A percentile compares a stretch with the other conserved stretches of the same genome.
Evolutionary conservation across 2,329 filamentous ascomycete species (phyloP).

Genomic region (Pleoardoris graminearum): DNA sequence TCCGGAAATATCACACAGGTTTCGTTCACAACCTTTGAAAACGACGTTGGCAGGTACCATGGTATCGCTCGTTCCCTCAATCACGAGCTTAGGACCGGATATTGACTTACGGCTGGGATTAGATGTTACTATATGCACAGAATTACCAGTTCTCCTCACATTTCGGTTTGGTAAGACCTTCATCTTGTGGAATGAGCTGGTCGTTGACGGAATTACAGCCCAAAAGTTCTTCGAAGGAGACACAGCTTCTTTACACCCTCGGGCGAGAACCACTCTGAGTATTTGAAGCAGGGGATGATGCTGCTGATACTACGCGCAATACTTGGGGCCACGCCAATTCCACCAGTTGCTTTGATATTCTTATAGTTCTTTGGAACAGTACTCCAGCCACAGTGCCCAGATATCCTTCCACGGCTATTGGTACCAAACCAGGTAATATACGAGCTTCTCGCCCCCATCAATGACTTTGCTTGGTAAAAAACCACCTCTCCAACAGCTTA

Average conservation of each 20-base stretch:
- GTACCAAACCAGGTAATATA: too few relatives aligned
- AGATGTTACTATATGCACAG: not conserved
- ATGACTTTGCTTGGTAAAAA: too few relatives aligned
- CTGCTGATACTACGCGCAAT: not conserved
- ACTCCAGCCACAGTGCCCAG: constrained; percentile 8
- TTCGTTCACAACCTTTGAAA: not conserved
- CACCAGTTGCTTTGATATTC: not conserved
- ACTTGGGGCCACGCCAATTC: not conserved
- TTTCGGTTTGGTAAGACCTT: not conserved
- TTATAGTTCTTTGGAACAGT: not conserved
- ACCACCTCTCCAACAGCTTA: too few relatives aligned
- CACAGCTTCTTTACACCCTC: not conserved
- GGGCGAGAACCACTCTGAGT: constrained; percentile 1
- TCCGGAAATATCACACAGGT: constrained; percentile 12
- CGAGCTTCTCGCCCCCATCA: too few relatives aligned
- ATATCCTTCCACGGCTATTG: constrained; percentile 12
- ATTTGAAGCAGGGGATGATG: constrained; percentile 1
- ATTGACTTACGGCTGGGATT: constrained; percentile 1
- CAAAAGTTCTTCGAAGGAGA: not conserved
- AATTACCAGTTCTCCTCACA: constrained; percentile 4
- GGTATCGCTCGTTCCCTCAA: constrained; percentile 1
- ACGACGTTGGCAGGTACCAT: not conserved
- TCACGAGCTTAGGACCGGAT: constrained; percentile 8
- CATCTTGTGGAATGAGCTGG: not conserved
- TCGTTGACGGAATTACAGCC: constrained; percentile 4